Evolutionary conservation across 768 basidiomycete species (phyloP).

Genomic region (Phylloporus sp.): DNA sequence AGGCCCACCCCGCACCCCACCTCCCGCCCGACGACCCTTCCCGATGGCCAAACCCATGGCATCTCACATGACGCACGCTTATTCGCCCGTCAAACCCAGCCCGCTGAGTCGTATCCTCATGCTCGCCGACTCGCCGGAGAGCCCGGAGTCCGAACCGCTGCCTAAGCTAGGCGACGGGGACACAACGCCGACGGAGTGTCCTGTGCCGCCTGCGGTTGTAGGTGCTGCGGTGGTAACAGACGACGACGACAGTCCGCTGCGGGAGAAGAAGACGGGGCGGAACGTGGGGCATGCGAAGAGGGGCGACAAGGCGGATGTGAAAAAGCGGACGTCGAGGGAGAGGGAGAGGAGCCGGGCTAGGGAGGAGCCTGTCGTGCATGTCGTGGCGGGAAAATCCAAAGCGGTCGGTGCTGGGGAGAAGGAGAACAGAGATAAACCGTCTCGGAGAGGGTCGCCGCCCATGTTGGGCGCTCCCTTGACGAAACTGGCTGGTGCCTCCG

Average conservation of each 20-base stretch:
- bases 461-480: conserved; percentile 17
- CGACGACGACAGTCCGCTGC: conserved; percentile 50
- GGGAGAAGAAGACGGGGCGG: conserved; percentile 43
- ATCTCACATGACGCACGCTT: conserved; percentile 69
- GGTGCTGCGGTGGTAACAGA: conserved; percentile 27
- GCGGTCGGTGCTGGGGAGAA: conserved; percentile 29
- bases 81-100: conserved; percentile 76
- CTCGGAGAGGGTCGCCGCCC: conserved; percentile 23
- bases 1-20: conserved; percentile 20
- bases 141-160: conserved; percentile 21
- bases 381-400: conserved; percentile 26
- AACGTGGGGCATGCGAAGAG: conserved; percentile 21
- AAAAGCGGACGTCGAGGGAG: conserved; percentile 33
- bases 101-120: conserved; percentile 75
- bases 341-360: conserved; percentile 42
- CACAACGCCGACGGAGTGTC: conserved; percentile 23
- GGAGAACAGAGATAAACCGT: conserved; percentile 35
- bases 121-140: conserved; percentile 58
- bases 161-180: conserved; percentile 13
- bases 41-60: conserved; percentile 70
- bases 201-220: conserved; percentile 6
- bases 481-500: conserved; percentile 5
- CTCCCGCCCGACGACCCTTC: conserved; percentile 43
- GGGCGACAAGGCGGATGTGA: conserved; percentile 13
- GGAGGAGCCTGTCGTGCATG: conserved; percentile 16